Percentiles rank a stretch among this genome's conserved stretches.
phyloP scores from a whole-genome alignment of 2,329 filamentous ascomycete genomes.

The Fusarium tanahbumbuense region DNA sequence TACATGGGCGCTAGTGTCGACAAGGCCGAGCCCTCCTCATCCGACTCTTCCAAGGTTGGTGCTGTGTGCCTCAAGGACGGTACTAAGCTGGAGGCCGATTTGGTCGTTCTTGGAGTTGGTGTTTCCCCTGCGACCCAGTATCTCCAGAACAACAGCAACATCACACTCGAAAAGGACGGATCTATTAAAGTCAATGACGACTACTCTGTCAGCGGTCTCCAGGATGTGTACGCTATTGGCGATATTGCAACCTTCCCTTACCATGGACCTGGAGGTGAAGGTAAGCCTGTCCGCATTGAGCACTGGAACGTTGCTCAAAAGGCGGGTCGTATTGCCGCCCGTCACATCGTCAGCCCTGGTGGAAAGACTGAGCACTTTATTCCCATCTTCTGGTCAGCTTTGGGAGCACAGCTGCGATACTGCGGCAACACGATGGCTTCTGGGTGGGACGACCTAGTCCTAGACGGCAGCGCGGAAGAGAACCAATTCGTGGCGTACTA shows the following conservation, averaged over 20 bases:
- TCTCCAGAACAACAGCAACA: constrained; percentile 75
- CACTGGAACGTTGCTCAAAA: constrained; percentile 99
- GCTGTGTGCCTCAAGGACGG: constrained; percentile 87
- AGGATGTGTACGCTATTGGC: constrained; percentile 91
- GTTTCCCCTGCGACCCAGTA: constrained; percentile 88
- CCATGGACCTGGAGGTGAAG: constrained; percentile 85
- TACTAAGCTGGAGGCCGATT: constrained; percentile 83
- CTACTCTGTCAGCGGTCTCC: constrained; percentile 79
- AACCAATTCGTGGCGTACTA: constrained; percentile 92
- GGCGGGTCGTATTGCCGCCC: constrained; percentile 81
- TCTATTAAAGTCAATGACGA: constrained; percentile 83
- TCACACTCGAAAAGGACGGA: constrained; percentile 84
- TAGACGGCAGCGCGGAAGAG: constrained; percentile 81
- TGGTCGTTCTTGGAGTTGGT: constrained; percentile 92
- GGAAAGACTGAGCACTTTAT: constrained; percentile 78
- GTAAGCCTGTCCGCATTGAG: constrained; percentile 83
- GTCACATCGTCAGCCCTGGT: constrained; percentile 76
- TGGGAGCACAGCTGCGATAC: constrained; percentile 90
- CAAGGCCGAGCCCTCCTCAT: constrained; percentile 78
- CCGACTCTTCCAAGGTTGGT: constrained; percentile 78
- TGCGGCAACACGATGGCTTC: constrained; percentile 80
- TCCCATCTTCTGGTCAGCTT: constrained; percentile 95
- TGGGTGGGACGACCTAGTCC: constrained; percentile 87
- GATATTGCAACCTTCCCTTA: constrained; percentile 98
- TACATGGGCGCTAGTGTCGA: constrained; percentile 83